phyloP scores from a whole-genome alignment of 106 monocot species.

The Dendrobium catenatum region DNA sequence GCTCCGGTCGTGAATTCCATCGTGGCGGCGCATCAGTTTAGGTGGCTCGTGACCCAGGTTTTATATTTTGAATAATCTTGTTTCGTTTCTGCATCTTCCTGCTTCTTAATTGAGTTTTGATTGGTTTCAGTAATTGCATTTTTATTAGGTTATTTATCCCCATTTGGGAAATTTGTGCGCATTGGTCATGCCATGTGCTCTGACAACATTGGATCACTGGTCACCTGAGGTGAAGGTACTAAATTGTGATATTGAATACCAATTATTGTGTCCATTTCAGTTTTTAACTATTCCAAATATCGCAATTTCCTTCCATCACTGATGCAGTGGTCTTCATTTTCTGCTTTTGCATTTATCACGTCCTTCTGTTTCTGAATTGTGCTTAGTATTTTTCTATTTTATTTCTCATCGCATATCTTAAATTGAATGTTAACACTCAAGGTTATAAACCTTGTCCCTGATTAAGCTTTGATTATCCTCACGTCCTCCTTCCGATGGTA shows the following conservation, averaged over 20 bases:
- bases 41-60: constrained; percentile 89
- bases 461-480: too few species aligned
- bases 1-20: constrained; percentile 44
- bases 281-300: not conserved
- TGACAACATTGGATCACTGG: constrained; percentile 97
- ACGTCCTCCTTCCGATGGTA: too few species aligned
- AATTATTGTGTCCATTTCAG: not conserved
- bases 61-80: constrained; percentile 1
- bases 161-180: constrained; percentile 63
- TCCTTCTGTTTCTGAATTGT: too few species aligned
- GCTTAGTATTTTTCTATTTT: too few species aligned
- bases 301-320: too few species aligned
- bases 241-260: not conserved
- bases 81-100: not conserved
- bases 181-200: constrained; percentile 81
- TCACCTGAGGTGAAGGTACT: constrained; percentile 96
- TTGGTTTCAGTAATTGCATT: not conserved
- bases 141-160: constrained; percentile 56
- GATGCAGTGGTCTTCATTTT: too few species aligned
- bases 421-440: too few species aligned
- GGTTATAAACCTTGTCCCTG: too few species aligned
- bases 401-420: too few species aligned
- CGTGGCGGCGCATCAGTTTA: constrained; percentile 70
- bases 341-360: too few species aligned
- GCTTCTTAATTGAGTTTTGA: not conserved